phyloP scores from a whole-genome alignment of 108 stramenopile species.

The Cafeteria roenbergensis region DNA sequence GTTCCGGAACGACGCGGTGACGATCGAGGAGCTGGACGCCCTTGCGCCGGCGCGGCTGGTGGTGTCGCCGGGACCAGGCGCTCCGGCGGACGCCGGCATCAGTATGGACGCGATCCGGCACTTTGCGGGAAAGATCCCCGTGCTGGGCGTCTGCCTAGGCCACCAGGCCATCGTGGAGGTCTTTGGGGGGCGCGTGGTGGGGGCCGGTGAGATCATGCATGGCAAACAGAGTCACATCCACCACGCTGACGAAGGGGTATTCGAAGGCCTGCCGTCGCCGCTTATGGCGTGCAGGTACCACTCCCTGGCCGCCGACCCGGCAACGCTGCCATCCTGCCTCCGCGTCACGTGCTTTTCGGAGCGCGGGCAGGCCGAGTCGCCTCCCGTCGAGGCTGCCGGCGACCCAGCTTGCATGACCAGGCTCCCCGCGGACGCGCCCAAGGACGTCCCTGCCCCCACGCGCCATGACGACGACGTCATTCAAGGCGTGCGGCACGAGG shows the following conservation, averaged over 20 bases:
- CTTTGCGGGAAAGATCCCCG: neutral
- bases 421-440: too few species aligned
- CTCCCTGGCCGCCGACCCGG: neutral
- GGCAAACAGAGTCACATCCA: neutral
- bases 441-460: too few species aligned
- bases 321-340: neutral
- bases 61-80: neutral
- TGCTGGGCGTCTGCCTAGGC: conserved; percentile 1
- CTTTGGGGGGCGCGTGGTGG: neutral
- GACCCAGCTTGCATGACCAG: too few species aligned
- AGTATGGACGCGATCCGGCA: neutral
- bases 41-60: neutral
- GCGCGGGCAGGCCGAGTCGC: too few species aligned
- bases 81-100: neutral
- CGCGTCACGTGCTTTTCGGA: neutral
- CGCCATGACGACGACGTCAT: too few species aligned
- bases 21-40: neutral
- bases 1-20: neutral
- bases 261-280: neutral
- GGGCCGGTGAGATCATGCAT: neutral
- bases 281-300: neutral
- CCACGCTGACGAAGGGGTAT: neutral
- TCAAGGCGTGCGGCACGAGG: neutral
- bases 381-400: too few species aligned
- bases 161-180: neutral